Base-by-base conservation (phyloP, 257 asterid genomes). In the Solanum neorickii region DNA sequence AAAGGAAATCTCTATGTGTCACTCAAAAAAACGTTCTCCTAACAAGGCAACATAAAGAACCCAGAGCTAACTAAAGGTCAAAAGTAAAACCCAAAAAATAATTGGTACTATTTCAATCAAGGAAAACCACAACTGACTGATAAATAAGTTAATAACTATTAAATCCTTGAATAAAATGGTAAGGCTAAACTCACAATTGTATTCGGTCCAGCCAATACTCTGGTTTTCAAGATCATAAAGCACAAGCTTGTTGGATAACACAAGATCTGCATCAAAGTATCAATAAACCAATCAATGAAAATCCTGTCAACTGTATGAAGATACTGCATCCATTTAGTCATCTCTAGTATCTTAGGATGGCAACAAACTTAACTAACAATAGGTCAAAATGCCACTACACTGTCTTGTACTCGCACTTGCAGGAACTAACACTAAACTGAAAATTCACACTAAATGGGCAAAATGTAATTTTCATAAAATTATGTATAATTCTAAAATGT, bases 161-260 rank as follows among this genome's bases (percentile, higher is more conserved):
- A 23, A 47, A 29, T 42, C 49, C 68, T 27, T 68, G 21, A 18
- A 39, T 85, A 3, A 82, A 68, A 72, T 68, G 42, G 49, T 33
- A 31, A 72, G 25, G 84, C 35, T 35, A 56, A 70, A 93, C 99
- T 95, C 91, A 95, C 98, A 95, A 91, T 96, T 92, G 82, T 94
- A 92, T 52, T 92, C 89, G 65, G 92, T 83, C 98, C 98, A 95
- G 91, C 99, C 99, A 69, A 96, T 90, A 13, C 93, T 91, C 93
- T 91, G 95, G 70, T 94, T 92, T 83, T 94, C 99, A 68, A 96
- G 92, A 92, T 95, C 98, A 86, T 96, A 96, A 69, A 91, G 72
- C 37, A 95, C 94, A 82, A 96, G 98, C 96, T 94, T 96, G 94
- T 95, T 92, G 21, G 98, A 80, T 70, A 96, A 87, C 59, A 93